Percentiles rank a stretch among this genome's conserved stretches.
These are phyloP conservation scores for Usnea hakonensis DNA, from an alignment of 495 filamentous ascomycete species.

Conservation along the genomic window DNA sequence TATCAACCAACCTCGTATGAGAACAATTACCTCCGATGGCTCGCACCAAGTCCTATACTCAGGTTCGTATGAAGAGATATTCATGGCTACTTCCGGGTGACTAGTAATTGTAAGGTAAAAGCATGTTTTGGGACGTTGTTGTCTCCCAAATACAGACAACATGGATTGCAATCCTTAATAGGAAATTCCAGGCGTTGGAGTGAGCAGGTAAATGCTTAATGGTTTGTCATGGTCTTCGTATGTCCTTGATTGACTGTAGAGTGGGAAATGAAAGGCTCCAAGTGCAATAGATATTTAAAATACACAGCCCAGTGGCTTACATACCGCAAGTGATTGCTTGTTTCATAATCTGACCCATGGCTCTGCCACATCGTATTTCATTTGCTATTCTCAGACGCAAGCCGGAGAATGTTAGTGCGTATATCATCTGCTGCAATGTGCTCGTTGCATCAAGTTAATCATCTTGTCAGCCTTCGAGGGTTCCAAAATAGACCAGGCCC, in stretches of 20 bases:
- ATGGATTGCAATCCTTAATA: background rate
- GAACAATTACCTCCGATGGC: too few relatives aligned
- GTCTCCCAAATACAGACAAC: background rate
- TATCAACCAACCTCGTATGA: too few relatives aligned
- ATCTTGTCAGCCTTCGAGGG: background rate
- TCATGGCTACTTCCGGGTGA: background rate
- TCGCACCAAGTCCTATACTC: too few relatives aligned
- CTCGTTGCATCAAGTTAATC: background rate
- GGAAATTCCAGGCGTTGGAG: background rate
- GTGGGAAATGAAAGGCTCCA: background rate
- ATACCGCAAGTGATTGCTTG: background rate
- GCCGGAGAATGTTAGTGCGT: background rate
- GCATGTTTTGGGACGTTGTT: background rate
- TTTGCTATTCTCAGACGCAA: background rate
- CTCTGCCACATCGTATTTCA: background rate
- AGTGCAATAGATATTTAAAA: background rate
- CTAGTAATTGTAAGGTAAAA: background rate
- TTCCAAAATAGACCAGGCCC: slow-evolving; percentile 1
- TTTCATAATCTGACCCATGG: background rate
- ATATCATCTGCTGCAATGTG: background rate
- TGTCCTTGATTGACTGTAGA: background rate
- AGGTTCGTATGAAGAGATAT: background rate
- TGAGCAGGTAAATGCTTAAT: background rate
- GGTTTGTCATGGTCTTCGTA: background rate
- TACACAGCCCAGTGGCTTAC: background rate